These are phyloP conservation scores for Pythium rishiriense DNA, from an alignment of 352 stramenopile genomes.

Conservation along the genomic window DNA sequence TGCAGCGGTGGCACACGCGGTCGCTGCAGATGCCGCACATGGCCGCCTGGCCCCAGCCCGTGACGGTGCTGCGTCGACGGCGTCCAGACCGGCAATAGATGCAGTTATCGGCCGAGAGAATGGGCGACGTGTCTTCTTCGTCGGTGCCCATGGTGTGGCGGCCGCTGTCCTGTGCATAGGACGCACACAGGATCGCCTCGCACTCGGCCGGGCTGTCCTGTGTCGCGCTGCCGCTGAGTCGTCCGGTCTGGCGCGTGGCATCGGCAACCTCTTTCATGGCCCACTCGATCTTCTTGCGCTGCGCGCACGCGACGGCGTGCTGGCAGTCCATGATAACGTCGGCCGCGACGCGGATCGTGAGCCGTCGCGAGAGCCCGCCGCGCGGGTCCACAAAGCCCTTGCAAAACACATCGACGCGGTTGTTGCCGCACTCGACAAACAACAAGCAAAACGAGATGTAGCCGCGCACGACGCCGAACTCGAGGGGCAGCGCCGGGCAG, in stretches of 20 bases:
- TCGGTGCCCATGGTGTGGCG: background rate
- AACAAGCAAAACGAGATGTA: constrained; percentile 38
- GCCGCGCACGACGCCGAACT: constrained; percentile 34
- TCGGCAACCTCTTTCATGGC: constrained; percentile 7
- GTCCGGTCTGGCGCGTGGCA: background rate
- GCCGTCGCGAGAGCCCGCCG: constrained; percentile 24
- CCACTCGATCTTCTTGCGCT: constrained; percentile 36
- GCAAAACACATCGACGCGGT: constrained; percentile 34
- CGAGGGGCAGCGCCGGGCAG: constrained; percentile 18
- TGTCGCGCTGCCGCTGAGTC: background rate
- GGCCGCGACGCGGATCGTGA: constrained; percentile 23
- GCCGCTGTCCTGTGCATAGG: background rate
- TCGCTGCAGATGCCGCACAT: constrained; percentile 16
- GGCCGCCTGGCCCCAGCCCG: background rate
- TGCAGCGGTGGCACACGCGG: constrained; percentile 17
- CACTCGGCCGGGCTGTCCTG: background rate
- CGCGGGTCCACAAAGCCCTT: constrained; percentile 41
- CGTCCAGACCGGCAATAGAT: constrained; percentile 1
- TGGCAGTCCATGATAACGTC: constrained; percentile 32
- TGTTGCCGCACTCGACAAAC: constrained; percentile 28
- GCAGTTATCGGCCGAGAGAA: constrained; percentile 2
- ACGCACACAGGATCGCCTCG: constrained; percentile 9
- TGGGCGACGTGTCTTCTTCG: constrained; percentile 1
- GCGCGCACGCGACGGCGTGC: constrained; percentile 18
- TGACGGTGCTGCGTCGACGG: constrained; percentile 9